These are phyloP conservation scores for Paxillus rubicundulus DNA, from an alignment of 768 basidiomycete genomes.

Conservation along the genomic window DNA sequence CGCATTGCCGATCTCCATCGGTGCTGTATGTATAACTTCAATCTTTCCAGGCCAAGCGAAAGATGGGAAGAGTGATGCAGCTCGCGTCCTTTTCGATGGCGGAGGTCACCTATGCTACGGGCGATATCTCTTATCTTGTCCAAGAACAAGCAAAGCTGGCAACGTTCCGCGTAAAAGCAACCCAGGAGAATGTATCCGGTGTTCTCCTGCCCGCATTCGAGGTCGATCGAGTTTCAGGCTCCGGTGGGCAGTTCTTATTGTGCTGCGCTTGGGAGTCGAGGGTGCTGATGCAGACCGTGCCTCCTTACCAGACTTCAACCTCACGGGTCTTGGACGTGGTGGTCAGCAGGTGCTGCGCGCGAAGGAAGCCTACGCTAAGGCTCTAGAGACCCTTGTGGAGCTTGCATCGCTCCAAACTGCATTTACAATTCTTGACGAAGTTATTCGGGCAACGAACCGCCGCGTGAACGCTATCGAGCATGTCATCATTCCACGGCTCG, in stretches of 20 bases:
- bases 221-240: slow-evolving; percentile 79
- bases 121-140: slow-evolving; percentile 96
- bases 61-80: slow-evolving; percentile 99
- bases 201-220: slow-evolving; percentile 96
- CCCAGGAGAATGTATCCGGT: slow-evolving; percentile 97
- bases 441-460: slow-evolving; percentile 98
- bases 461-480: slow-evolving; percentile 99
- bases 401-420: slow-evolving; percentile 96
- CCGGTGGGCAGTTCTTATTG: slow-evolving; percentile 47
- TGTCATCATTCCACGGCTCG: slow-evolving; percentile 90
- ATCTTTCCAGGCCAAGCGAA: slow-evolving; percentile 80
- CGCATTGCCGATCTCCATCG: slow-evolving; percentile 18
- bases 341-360: slow-evolving; percentile 93
- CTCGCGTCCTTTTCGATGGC: slow-evolving; percentile 98
- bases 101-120: slow-evolving; percentile 96
- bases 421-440: slow-evolving; percentile 97
- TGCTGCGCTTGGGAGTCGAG: slow-evolving; percentile 1
- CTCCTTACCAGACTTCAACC: slow-evolving; percentile 75
- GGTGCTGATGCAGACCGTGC: neutral
- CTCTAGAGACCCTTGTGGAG: slow-evolving; percentile 95
- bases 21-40: slow-evolving; percentile 16
- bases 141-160: slow-evolving; percentile 94
- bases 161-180: slow-evolving; percentile 88
- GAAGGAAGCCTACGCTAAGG: slow-evolving; percentile 98
- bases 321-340: slow-evolving; percentile 94